Evolutionary conservation across 2,329 filamentous ascomycete genomes (phyloP), one percentile per base, ranked within the genome.

Genomic region (Chaetoscypha palmicola): DNA sequence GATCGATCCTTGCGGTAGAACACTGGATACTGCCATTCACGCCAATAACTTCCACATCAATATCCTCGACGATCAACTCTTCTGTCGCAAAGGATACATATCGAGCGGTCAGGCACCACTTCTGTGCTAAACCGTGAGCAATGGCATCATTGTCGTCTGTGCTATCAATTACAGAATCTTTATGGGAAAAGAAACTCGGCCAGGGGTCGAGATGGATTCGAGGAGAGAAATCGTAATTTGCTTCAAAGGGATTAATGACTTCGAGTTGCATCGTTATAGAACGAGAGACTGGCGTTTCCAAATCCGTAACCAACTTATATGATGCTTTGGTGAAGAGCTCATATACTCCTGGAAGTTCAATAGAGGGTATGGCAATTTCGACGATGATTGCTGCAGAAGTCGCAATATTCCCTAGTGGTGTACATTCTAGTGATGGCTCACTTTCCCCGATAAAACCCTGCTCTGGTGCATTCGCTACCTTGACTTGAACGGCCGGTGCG

Each of bases 161-260:
- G 3, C 12, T 23, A 9, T 62, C 55, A 9, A n/a, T n/a, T n/a
- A 66, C 63, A 20, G 53, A 61, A 21, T 67, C 64, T 53, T 62
- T 47, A 39, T 59, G 68, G 41, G 80, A 73, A 63, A 97, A 98
- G 56, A 94, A 81, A 61, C 83, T 89, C 1, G 92, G 90, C 91
- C 92, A 98, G 2, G 79, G 72, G 38, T 84, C 81, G 0, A 74
- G 64, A 62, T 96, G 84, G 3, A 95, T 70, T 8, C 84, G 77
- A 9, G 92, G 89, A 10, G 82, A 73, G 49, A 97, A 79, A 50
- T 94, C 87, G 62, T 94, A 96, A 58, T 86, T 92, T 12, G 89
- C 86, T 65, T 95, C 89, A 56, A 98, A 97, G 0, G 91, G 88
- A 38, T 80, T 82, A 42, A 87, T 79, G 43, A 96, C 75, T 28